Conservation (phyloP, 805 yeast species). For the Suhomyces tanzawaensis region DNA sequence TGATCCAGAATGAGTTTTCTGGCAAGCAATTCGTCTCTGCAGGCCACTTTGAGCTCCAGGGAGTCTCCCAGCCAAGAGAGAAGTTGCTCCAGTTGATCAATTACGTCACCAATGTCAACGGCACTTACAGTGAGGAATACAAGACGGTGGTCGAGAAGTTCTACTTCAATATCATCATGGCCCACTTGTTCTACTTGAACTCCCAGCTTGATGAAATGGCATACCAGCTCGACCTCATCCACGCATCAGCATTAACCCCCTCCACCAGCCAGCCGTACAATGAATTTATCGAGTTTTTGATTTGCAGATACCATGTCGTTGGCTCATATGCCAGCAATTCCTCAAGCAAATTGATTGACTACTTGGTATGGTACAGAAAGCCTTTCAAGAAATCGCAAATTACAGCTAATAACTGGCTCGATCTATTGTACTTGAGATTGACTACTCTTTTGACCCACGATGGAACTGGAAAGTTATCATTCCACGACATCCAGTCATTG, state of each 20-base stretch:
- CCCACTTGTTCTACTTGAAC: slow-evolving; percentile 33
- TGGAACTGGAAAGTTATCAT: slow-evolving; percentile 5
- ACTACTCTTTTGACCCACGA: slow-evolving; percentile 19
- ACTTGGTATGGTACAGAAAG: slow-evolving; percentile 14
- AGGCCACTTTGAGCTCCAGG: slow-evolving; percentile 5
- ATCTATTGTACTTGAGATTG: slow-evolving; percentile 22
- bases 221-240: slow-evolving; percentile 13
- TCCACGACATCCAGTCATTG: slow-evolving; percentile 16
- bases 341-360: slow-evolving; percentile 28
- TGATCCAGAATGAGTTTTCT: slow-evolving; percentile 28
- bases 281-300: slow-evolving; percentile 31
- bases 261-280: slow-evolving; percentile 7
- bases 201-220: slow-evolving; percentile 22
- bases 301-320: slow-evolving; percentile 33
- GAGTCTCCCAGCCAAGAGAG: slow-evolving; percentile 13
- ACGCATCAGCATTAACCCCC: neutral
- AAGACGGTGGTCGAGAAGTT: slow-evolving; percentile 29
- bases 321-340: slow-evolving; percentile 22
- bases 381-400: slow-evolving; percentile 28
- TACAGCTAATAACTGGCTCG: slow-evolving; percentile 36
- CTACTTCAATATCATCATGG: slow-evolving; percentile 31
- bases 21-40: slow-evolving; percentile 23
- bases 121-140: slow-evolving; percentile 21
- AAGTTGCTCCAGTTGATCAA: slow-evolving; percentile 26
- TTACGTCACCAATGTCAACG: slow-evolving; percentile 24